Evolutionary conservation across 257 asterid genomes (phyloP).

Genomic region (Primulina huaijiensis): DNA sequence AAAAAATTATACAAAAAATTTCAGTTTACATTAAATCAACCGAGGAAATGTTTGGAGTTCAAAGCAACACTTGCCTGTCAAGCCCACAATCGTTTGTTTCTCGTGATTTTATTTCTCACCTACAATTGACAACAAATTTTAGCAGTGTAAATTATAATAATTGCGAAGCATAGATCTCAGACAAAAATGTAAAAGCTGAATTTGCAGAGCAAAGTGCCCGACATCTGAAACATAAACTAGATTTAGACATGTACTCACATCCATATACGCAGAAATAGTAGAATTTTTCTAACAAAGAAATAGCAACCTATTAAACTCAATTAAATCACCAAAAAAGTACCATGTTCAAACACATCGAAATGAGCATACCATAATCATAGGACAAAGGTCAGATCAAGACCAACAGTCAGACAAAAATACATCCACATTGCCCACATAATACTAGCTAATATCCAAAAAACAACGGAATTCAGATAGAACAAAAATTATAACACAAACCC

Average conservation of each 20-base stretch:
- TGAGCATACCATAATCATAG: not conserved
- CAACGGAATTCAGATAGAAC: constrained; percentile 19
- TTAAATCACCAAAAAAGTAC: not conserved
- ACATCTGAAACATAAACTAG: not conserved
- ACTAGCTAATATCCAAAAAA: constrained; percentile 1
- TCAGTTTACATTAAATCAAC: not conserved
- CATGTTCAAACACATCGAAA: not conserved
- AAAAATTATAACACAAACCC: not conserved
- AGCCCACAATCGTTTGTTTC: not conserved
- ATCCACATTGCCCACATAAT: not conserved
- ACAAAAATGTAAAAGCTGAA: not conserved
- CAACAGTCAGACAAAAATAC: not conserved
- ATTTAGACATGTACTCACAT: too few species aligned
- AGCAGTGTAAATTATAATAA: not conserved
- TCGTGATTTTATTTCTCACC: constrained; percentile 7
- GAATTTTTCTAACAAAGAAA: not conserved
- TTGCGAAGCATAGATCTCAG: constrained; percentile 3
- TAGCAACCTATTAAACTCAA: not conserved
- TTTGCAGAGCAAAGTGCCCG: not conserved
- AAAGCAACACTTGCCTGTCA: constrained; percentile 6
- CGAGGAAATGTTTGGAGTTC: not conserved
- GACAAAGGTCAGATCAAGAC: not conserved
- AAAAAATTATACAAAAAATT: constrained; percentile 2
- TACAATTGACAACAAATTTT: constrained; percentile 9
- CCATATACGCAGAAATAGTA: not conserved